Conservation (phyloP, 495 filamentous ascomycete species). For the Acidiella bohemica region DNA sequence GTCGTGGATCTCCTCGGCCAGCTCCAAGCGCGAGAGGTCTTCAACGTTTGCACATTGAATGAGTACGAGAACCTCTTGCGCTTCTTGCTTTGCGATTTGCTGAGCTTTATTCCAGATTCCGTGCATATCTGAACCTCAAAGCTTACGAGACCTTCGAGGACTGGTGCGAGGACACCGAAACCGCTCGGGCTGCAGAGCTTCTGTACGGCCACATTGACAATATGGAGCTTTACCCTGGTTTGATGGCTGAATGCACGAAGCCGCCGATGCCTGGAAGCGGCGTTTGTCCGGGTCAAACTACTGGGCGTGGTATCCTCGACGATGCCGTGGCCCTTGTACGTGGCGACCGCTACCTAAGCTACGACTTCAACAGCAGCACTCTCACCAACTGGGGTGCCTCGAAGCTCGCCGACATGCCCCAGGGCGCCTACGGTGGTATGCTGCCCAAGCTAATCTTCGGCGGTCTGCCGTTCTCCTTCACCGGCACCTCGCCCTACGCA, state of each 20-base stretch:
- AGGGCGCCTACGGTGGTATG: constrained; percentile 28
- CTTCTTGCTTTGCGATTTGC: not conserved
- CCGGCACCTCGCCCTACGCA: constrained; percentile 29
- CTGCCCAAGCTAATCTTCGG: constrained; percentile 22
- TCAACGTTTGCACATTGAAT: constrained; percentile 27
- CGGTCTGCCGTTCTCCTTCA: constrained; percentile 18
- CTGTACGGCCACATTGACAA: constrained; percentile 25
- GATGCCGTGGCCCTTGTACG: constrained; percentile 25
- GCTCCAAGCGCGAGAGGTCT: constrained; percentile 21
- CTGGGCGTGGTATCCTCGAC: constrained; percentile 24
- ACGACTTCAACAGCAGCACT: constrained; percentile 25
- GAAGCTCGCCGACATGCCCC: constrained; percentile 17
- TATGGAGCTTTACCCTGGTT: constrained; percentile 24
- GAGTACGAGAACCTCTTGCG: constrained; percentile 16
- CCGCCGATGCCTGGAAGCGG: constrained; percentile 24
- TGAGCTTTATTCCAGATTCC: constrained; percentile 16
- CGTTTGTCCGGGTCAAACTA: constrained; percentile 26
- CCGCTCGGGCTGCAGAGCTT: constrained; percentile 22
- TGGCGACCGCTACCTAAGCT: constrained; percentile 24
- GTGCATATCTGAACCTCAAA: constrained; percentile 22
- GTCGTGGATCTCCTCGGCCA: constrained; percentile 24
- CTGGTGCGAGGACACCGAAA: constrained; percentile 22
- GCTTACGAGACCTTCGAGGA: constrained; percentile 22
- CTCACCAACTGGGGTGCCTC: constrained; percentile 27
- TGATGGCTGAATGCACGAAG: constrained; percentile 25